Evolutionary conservation across 2,329 filamentous ascomycete species (phyloP).

Genomic region (Colletotrichum lupini): DNA sequence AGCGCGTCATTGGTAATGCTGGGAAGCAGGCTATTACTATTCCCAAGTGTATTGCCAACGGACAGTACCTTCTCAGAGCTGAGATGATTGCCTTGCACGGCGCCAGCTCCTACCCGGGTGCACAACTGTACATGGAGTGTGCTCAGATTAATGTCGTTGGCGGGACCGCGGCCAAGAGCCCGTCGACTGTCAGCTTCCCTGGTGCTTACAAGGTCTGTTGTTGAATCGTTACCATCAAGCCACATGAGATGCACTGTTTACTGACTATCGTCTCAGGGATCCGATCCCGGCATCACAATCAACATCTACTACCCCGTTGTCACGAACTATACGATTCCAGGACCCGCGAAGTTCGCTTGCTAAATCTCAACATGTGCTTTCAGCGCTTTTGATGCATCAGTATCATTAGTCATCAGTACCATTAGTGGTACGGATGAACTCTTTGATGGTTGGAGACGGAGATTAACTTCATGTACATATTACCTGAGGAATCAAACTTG

Average conservation of each 20-base stretch:
- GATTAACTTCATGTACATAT: too few species aligned
- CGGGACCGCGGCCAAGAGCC: constrained; percentile 44
- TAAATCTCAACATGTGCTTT: not conserved
- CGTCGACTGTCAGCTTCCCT: constrained; percentile 48
- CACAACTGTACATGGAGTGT: constrained; percentile 60
- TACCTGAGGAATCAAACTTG: too few species aligned
- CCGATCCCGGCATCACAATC: constrained; percentile 49
- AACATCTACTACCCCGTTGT: constrained; percentile 48
- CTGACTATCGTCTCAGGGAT: constrained; percentile 7
- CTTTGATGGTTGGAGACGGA: not conserved
- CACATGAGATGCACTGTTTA: not conserved
- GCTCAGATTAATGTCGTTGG: constrained; percentile 52
- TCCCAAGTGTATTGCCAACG: constrained; percentile 58
- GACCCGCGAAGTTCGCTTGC: constrained; percentile 41
- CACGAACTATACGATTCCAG: constrained; percentile 42
- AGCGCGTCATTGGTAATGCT: constrained; percentile 55
- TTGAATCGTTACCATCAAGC: not conserved
- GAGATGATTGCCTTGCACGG: constrained; percentile 68
- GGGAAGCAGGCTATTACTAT: constrained; percentile 60
- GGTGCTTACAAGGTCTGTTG: constrained; percentile 48
- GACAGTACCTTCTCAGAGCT: constrained; percentile 67
- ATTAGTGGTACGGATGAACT: not conserved
- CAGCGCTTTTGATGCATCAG: not conserved
- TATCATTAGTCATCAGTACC: not conserved
- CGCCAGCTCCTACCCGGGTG: constrained; percentile 50